Base-by-base conservation (phyloP, 1,139 yeast species). In the Saccharomyces pastorianus region DNA sequence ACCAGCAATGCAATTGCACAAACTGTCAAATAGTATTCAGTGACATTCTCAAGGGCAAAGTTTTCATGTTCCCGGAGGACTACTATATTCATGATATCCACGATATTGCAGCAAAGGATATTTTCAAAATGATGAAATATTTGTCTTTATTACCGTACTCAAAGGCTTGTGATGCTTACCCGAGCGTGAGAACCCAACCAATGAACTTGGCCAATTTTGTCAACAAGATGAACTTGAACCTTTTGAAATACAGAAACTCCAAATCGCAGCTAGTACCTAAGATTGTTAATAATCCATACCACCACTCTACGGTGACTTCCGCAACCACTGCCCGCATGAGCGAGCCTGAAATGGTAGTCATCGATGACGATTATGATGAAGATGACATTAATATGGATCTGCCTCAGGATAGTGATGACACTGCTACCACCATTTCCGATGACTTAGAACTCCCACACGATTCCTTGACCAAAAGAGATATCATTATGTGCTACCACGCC, bases 111-210 rank as follows among this genome's bases (percentile, higher is more conserved):
- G 64, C 67, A 2, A 67, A 71, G 51, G 73, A 72, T 55, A 67
- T 69, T 46, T 73, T 69, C 55, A 67, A 68, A 14, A 68, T 65
- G 62, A 68, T 73, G 62, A 61, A 68, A 47, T 60, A 62, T 34
- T 61, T 71, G 13, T 69, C 70, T 26, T 51, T 73, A 25, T 59
- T 71, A 46, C 77, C 77, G 2, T 73, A 73, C 53, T 72, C 76
- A 0, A 73, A 73, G 54, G 76, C 76, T 0, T 71, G 73, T 48
- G 77, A 73, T 57, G 62, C 61, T 47, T 73, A 70, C 56, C 77
- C 77, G 31, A 67, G 74, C 48, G 76, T 73, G 2, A 64, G 72
- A 51, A 73, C 76, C 0, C 74, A 72, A 34, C 70, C 74, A 13
- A 73, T 70, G 67, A 65, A 66, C 55, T 56, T 72, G 50, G 61